Evolutionary conservation across 2,329 filamentous ascomycete genomes (phyloP).

Genomic region (Monilinia aucupariae): DNA sequence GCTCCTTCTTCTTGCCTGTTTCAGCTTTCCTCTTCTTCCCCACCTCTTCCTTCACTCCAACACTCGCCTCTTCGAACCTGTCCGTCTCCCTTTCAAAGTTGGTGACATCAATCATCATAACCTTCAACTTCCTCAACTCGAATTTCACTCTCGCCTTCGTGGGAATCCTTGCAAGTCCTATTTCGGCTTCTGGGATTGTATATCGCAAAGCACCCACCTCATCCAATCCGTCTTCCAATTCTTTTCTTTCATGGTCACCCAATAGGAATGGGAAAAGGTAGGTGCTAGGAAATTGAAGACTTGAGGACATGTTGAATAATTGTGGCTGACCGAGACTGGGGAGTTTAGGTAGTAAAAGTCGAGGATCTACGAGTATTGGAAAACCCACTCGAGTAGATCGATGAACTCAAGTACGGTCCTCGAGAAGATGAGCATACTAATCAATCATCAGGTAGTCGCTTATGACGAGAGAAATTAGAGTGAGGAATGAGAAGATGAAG

Average conservation of each 20-base stretch:
- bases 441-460: not conserved
- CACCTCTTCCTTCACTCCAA: not conserved
- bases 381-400: not conserved
- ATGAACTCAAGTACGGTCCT: not conserved
- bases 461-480: not conserved
- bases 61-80: not conserved
- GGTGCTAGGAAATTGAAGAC: conserved; percentile 40
- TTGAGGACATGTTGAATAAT: not conserved
- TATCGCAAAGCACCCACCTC: conserved; percentile 64
- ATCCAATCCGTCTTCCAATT: conserved; percentile 52
- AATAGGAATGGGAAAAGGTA: conserved; percentile 53
- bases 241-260: conserved; percentile 46
- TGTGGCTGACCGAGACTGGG: not conserved
- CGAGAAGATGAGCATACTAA: not conserved
- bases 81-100: not conserved
- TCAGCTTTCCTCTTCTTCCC: conserved; percentile 1
- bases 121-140: conserved; percentile 9
- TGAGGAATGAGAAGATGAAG: not conserved
- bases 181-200: conserved; percentile 55
- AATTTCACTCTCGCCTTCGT: conserved; percentile 58
- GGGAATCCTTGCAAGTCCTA: conserved; percentile 69
- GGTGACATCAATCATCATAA: conserved; percentile 4
- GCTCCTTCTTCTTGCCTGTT: conserved; percentile 32
- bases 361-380: not conserved
- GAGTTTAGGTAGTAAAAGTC: not conserved